Base-by-base conservation (phyloP, 2,329 filamentous ascomycete species). In the Calonectria honghensis region DNA sequence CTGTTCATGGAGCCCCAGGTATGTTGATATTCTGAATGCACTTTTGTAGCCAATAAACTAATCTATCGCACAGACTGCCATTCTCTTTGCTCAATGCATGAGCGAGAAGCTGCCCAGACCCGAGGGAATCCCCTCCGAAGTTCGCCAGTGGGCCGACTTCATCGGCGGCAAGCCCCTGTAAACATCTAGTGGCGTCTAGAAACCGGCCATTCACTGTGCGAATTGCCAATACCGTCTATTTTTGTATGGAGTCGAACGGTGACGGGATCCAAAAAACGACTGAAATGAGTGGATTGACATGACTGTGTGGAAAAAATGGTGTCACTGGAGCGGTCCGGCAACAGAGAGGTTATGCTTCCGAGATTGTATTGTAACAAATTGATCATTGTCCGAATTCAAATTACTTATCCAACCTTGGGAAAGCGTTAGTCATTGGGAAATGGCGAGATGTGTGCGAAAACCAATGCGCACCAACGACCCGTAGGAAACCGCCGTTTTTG, bases 1-100 rank as follows among this genome's bases (percentile, higher is more conserved):
- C 90, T 99, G 72, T 98, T 99, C 86, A 98, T 98, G 96, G 96
- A 98, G 89, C 95, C 96, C 70, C 96, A 97, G 93, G 96, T 97
- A 89, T 88, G 92, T 85, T 78, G 24, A 63, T 69, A 52, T 29
- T 51, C 27, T 63, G 32, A 45, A 20, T 32, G 35, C 5, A n/a
- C 7, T 20, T n/a, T 41, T 20, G 27, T 54, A 39, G 18, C 27
- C 39, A n/a, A 78, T 69, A 10, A 31, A 27, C 85, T 87, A 81
- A 88, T 77, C 14, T 11, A 4, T 10, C 54, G 0, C 54, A 16
- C 16, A 98, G 96, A 99, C 97, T 80, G 96, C 97, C 75, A 93
- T 97, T 78, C 94, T 98, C 81, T 98, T 98, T 83, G 96, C 97
- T 76, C 95, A 95, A 86, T 98, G 97, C 87, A 97, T 99, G 95